Conservation (phyloP, 73 alveolate species). For the Urostyla sp. region DNA sequence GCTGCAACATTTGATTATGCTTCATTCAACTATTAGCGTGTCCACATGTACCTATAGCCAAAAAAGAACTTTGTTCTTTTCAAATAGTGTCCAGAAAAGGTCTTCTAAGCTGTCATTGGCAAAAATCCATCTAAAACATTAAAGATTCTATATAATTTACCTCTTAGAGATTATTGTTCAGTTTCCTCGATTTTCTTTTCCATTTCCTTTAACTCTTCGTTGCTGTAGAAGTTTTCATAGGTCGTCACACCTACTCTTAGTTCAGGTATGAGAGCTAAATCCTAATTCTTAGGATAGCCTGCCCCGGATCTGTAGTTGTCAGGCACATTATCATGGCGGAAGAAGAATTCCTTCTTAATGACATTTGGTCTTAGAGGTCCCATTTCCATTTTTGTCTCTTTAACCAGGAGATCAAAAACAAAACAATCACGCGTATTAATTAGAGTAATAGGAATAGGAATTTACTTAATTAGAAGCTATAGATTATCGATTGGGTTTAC, state of each 20-base stretch:
- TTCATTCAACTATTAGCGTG: constrained; percentile 77
- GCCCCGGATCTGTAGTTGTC: constrained; percentile 62
- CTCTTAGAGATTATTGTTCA: constrained; percentile 67
- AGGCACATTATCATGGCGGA: constrained; percentile 74
- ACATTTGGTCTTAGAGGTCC: constrained; percentile 35
- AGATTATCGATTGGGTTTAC: constrained; percentile 48
- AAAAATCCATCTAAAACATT: constrained; percentile 27
- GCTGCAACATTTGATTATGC: constrained; percentile 86
- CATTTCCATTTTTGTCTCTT: constrained; percentile 33
- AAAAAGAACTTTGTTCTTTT: constrained; percentile 91
- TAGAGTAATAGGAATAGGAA: constrained; percentile 73
- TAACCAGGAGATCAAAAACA: constrained; percentile 77
- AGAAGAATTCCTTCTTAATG: constrained; percentile 70
- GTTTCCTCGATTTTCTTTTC: constrained; percentile 71
- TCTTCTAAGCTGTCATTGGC: constrained; percentile 87
- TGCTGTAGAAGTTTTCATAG: constrained; percentile 74
- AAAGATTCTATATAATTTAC: constrained; percentile 16
- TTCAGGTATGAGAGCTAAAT: not conserved
- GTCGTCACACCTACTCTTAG: constrained; percentile 76
- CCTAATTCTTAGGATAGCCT: constrained; percentile 33
- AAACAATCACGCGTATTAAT: constrained; percentile 87
- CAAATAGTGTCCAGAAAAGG: constrained; percentile 65
- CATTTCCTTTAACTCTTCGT: constrained; percentile 73
- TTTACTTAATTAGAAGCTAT: constrained; percentile 30
- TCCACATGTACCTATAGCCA: constrained; percentile 90